phyloP scores from a whole-genome alignment of 768 basidiomycete species.

The Suillus cothurnatus region DNA sequence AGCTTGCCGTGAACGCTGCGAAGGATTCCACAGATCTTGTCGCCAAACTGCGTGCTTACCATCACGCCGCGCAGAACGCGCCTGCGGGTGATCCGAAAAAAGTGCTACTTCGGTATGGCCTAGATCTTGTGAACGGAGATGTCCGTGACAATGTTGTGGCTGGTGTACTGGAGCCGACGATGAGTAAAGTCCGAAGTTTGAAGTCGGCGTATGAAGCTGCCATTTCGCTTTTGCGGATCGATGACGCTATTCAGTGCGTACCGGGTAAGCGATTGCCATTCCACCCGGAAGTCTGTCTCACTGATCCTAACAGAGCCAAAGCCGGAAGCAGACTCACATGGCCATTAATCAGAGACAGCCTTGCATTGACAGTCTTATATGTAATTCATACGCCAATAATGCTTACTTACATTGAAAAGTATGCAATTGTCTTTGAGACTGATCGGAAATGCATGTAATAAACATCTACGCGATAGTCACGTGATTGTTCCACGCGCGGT shows the following conservation, averaged over 20 bases:
- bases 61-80: slow-evolving; percentile 95
- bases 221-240: slow-evolving; percentile 91
- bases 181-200: slow-evolving; percentile 95
- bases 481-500: slow-evolving; percentile 26
- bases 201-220: slow-evolving; percentile 98
- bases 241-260: slow-evolving; percentile 92
- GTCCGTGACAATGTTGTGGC: slow-evolving; percentile 94
- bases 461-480: slow-evolving; percentile 23
- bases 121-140: slow-evolving; percentile 93
- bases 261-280: slow-evolving; percentile 58
- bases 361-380: slow-evolving; percentile 11
- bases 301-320: slow-evolving; percentile 57
- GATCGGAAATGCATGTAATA: neutral
- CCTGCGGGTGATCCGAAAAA: slow-evolving; percentile 91
- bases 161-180: slow-evolving; percentile 93
- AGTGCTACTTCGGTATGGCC: slow-evolving; percentile 85
- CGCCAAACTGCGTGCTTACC: slow-evolving; percentile 94
- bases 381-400: slow-evolving; percentile 18
- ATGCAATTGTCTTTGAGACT: slow-evolving; percentile 8
- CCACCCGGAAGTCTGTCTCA: slow-evolving; percentile 16
- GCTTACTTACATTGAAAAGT: slow-evolving; percentile 2
- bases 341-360: slow-evolving; percentile 49
- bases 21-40: slow-evolving; percentile 98
- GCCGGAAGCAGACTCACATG: slow-evolving; percentile 72
- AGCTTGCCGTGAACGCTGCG: slow-evolving; percentile 95